These are phyloP conservation scores for Apiospora pterosperma DNA, from an alignment of 2,329 filamentous ascomycete genomes.

Conservation along the genomic window DNA sequence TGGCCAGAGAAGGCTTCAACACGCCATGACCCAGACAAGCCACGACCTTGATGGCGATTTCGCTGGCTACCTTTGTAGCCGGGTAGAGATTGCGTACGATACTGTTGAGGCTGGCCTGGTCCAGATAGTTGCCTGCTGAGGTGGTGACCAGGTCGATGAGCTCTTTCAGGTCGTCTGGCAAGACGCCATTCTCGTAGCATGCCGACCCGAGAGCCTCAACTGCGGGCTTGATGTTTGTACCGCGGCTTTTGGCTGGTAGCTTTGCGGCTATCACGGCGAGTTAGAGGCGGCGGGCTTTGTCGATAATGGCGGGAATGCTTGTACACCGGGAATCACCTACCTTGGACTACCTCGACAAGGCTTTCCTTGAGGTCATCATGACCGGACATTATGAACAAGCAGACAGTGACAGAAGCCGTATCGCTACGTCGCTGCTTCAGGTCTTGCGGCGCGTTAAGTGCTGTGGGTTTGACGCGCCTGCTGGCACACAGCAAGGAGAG, in stretches of 20 bases:
- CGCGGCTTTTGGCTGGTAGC: conserved; percentile 63
- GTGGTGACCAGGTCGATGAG: conserved; percentile 65
- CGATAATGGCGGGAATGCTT: neutral
- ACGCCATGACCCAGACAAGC: conserved; percentile 74
- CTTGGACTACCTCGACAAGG: conserved; percentile 2
- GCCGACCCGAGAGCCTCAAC: conserved; percentile 61
- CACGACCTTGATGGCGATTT: conserved; percentile 62
- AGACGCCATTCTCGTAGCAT: conserved; percentile 66
- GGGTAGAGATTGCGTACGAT: conserved; percentile 77
- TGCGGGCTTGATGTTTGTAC: conserved; percentile 57
- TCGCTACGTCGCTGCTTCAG: too few relatives aligned
- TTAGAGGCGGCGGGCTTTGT: neutral
- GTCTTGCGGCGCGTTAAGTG: neutral
- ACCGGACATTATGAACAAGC: neutral
- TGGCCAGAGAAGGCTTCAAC: conserved; percentile 66
- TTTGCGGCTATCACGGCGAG: conserved; percentile 44
- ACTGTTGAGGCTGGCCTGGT: conserved; percentile 68
- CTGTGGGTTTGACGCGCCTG: neutral
- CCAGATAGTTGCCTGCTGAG: conserved; percentile 57
- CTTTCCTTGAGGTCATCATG: neutral
- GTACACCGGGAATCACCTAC: neutral
- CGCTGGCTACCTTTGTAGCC: conserved; percentile 56
- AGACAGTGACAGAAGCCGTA: too few relatives aligned
- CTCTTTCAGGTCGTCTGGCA: conserved; percentile 54
- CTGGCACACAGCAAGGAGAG: too few relatives aligned